Evolutionary conservation across 345 rosid species (phyloP).

Genomic region (Psidium guajava): DNA sequence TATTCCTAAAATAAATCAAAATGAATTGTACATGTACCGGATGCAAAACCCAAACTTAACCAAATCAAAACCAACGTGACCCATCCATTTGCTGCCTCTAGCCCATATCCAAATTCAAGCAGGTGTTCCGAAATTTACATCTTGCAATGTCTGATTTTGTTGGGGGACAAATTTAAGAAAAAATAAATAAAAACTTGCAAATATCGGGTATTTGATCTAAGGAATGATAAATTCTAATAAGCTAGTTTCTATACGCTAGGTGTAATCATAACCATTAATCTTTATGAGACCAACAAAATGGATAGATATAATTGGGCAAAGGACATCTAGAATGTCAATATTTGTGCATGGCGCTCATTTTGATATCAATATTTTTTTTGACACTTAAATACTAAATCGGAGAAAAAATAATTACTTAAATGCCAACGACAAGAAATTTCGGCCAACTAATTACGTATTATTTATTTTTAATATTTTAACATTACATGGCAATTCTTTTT

Average conservation of each 20-base stretch:
- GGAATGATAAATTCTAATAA: neutral
- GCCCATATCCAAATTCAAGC: neutral
- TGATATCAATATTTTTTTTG: too few relatives aligned
- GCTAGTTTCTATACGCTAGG: rapidly evolving
- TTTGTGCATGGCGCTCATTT: too few relatives aligned
- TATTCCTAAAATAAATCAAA: neutral
- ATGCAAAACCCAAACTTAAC: rapidly evolving
- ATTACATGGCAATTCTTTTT: too few relatives aligned
- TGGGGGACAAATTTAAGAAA: neutral
- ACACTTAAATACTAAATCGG: too few relatives aligned
- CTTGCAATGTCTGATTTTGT: neutral
- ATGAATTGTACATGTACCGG: rapidly evolving
- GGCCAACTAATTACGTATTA: too few relatives aligned
- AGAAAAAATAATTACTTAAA: too few relatives aligned
- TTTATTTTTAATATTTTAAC: too few relatives aligned
- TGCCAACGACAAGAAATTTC: too few relatives aligned
- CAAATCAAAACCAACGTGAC: rapidly evolving
- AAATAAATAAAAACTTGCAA: neutral
- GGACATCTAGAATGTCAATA: too few relatives aligned
- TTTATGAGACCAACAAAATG: neutral
- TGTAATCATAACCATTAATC: rapidly evolving
- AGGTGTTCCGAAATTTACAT: neutral
- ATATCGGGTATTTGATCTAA: rapidly evolving
- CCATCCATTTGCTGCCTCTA: rapidly evolving
- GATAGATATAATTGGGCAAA: too few relatives aligned